A percentile compares a stretch with the other conserved stretches of the same genome.
Conservation (phyloP, 129 eudicot species). For the Flaveria brownii region DNA sequence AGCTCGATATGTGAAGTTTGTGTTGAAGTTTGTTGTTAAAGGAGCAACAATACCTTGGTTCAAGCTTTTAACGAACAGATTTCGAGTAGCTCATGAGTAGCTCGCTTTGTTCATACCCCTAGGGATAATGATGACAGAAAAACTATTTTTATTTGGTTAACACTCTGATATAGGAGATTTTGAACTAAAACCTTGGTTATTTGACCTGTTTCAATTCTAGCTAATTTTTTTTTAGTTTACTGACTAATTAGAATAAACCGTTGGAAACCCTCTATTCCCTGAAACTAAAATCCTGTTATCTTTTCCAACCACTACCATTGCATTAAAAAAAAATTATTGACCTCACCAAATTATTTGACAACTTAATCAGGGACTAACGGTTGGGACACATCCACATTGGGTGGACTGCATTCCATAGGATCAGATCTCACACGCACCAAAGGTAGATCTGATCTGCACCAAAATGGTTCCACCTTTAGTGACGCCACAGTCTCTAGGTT, state of each 20-base stretch:
- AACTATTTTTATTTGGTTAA: too few relatives aligned
- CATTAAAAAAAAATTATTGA: neutral
- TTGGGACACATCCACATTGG: slow-evolving; percentile 73
- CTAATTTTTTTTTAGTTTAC: neutral
- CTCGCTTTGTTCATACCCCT: too few relatives aligned
- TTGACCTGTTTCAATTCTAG: neutral
- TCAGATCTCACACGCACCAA: slow-evolving; percentile 85
- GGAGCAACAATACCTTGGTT: too few relatives aligned
- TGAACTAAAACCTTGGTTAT: too few relatives aligned
- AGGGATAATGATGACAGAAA: neutral
- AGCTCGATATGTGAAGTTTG: too few relatives aligned
- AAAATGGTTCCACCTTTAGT: slow-evolving; percentile 54
- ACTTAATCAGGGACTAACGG: slow-evolving; percentile 50
- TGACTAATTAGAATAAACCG: neutral
- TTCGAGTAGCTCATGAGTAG: too few relatives aligned
- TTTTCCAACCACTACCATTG: neutral
- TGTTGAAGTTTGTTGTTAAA: too few relatives aligned
- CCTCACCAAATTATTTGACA: slow-evolving; percentile 7
- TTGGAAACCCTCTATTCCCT: neutral
- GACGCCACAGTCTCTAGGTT: slow-evolving; percentile 46
- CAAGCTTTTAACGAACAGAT: too few relatives aligned
- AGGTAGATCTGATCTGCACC: slow-evolving; percentile 53
- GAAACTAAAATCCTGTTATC: neutral
- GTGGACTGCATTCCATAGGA: slow-evolving; percentile 84
- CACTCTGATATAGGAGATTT: neutral